phyloP scores from a whole-genome alignment of 202 grass and related monocot genomes.

The Dendrocalamus latiflorus region DNA sequence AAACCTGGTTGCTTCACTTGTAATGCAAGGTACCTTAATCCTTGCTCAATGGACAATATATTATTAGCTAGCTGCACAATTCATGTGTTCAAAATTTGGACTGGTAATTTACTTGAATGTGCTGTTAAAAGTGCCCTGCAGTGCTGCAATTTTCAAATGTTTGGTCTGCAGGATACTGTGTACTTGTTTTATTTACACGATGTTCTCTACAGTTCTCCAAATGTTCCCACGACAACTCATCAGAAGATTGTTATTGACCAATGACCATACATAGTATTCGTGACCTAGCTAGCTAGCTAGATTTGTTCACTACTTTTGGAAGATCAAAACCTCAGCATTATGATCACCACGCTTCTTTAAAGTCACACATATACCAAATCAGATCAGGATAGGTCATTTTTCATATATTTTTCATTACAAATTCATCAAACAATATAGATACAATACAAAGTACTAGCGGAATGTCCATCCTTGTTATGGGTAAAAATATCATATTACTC shows the following conservation, averaged over 20 bases:
- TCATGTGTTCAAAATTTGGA: not conserved
- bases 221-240: not conserved
- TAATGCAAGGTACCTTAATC: not conserved
- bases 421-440: no score
- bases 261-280: not conserved
- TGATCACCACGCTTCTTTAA: no score
- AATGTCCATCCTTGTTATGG: no score
- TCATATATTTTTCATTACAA: no score
- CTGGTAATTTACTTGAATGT: not conserved
- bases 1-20: not conserved
- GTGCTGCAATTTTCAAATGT: not conserved
- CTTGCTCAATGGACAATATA: not conserved
- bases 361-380: no score
- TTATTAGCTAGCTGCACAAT: not conserved
- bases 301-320: not conserved
- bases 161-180: not conserved
- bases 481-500: no score
- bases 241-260: not conserved
- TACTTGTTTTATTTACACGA: conserved; percentile 5
- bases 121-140: not conserved
- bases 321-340: not conserved
- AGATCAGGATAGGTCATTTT: no score
- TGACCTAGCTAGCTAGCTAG: not conserved
- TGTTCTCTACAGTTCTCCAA: conserved; percentile 7
- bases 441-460: no score